phyloP scores from a whole-genome alignment of 345 rosid species.

The Salix suchowensis region DNA sequence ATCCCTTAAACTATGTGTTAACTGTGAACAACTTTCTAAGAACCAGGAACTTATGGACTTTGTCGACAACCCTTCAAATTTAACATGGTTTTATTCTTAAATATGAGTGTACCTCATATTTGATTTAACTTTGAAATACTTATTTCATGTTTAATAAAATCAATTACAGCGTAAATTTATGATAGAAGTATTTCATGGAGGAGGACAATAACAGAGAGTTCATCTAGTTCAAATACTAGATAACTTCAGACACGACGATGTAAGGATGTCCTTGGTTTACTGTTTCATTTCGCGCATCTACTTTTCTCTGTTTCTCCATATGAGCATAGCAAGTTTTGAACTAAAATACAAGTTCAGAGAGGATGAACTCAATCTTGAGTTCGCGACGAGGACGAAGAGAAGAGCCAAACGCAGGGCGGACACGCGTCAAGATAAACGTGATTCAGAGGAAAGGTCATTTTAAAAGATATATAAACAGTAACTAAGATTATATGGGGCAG shows the following conservation, averaged over 20 bases:
- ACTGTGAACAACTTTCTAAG: neutral
- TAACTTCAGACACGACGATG: too few relatives aligned
- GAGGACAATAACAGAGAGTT: too few relatives aligned
- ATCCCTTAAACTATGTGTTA: too few relatives aligned
- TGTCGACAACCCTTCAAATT: too few relatives aligned
- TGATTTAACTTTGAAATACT: too few relatives aligned
- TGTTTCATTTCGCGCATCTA: neutral
- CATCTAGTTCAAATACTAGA: too few relatives aligned
- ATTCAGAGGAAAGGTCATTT: conserved; percentile 39
- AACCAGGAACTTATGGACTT: neutral
- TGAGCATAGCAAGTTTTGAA: neutral
- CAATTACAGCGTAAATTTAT: too few relatives aligned
- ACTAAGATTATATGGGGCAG: neutral
- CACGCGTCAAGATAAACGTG: conserved; percentile 18
- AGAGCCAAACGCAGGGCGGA: conserved; percentile 28
- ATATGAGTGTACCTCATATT: too few relatives aligned
- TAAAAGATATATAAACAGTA: neutral
- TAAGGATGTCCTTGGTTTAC: too few relatives aligned
- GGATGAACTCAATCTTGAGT: neutral
- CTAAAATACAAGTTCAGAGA: neutral
- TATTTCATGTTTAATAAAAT: too few relatives aligned
- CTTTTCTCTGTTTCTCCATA: neutral
- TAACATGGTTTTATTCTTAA: too few relatives aligned
- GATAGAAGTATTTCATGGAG: too few relatives aligned
- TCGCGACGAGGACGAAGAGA: neutral